phyloP scores from a whole-genome alignment of 1,284 basidiomycete species.

The Macrocybe sp. region DNA sequence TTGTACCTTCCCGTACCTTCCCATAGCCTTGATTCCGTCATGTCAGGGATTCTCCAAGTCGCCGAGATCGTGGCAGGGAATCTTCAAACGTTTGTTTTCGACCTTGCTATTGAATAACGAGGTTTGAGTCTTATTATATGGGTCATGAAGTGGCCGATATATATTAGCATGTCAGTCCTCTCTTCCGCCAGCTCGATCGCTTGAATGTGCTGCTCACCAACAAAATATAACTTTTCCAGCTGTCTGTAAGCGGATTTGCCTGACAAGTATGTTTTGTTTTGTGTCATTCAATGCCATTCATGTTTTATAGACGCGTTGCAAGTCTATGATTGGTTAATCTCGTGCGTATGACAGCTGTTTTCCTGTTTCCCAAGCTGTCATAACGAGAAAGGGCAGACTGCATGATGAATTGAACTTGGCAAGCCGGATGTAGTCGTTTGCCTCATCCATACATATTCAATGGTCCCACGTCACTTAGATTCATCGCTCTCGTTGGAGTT shows the following conservation, averaged over 20 bases:
- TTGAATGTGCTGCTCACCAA: no score
- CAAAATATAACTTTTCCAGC: neutral
- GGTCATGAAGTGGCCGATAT: slow-evolving; percentile 8
- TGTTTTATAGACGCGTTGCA: slow-evolving; percentile 7
- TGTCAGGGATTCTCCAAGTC: neutral
- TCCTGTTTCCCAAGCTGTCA: neutral
- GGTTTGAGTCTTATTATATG: neutral
- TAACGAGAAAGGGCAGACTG: slow-evolving; percentile 1
- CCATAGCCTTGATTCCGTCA: no score
- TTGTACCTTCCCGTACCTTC: no score
- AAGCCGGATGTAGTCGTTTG: neutral
- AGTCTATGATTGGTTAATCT: slow-evolving; percentile 10
- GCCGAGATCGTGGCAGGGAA: slow-evolving; percentile 2
- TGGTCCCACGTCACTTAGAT: slow-evolving; percentile 2
- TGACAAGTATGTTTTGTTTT: no score
- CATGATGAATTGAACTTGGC: slow-evolving; percentile 11
- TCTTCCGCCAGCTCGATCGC: neutral
- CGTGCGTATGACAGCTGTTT: slow-evolving; percentile 5
- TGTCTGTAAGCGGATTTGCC: slow-evolving; percentile 6
- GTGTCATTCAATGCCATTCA: neutral
- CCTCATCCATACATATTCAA: no score
- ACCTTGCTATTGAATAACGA: neutral
- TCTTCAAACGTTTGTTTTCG: slow-evolving; percentile 6
- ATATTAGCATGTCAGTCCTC: slow-evolving; percentile 5
- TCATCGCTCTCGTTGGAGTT: slow-evolving; percentile 7